phyloP scores from a whole-genome alignment of 1,284 basidiomycete genomes.

The Takashimella koratensis region DNA sequence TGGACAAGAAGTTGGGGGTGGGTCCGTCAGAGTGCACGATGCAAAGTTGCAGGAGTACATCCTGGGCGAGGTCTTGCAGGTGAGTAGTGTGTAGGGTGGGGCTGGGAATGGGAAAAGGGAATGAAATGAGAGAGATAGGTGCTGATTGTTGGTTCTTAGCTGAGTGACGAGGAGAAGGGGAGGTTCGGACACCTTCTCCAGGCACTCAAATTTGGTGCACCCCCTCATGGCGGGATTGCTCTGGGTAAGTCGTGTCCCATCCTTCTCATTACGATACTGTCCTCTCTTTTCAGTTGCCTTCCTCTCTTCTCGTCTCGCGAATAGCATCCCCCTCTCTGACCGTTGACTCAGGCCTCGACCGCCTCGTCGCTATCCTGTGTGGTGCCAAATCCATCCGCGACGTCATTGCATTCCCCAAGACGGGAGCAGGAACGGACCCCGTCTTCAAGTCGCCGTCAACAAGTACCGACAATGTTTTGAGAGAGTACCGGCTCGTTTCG shows the following conservation, averaged over 20 bases:
- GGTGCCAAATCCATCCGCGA: conserved; percentile 80
- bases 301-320: not conserved
- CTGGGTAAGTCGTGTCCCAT: conserved; percentile 58
- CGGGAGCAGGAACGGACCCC: conserved; percentile 73
- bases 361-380: conserved; percentile 84
- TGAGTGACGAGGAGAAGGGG: conserved; percentile 64
- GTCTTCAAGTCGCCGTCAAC: conserved; percentile 82
- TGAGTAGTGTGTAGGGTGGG: conserved; percentile 48
- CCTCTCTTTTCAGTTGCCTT: conserved; percentile 2
- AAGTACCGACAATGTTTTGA: conserved; percentile 57
- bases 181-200: conserved; percentile 81
- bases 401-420: conserved; percentile 95
- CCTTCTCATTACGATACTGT: conserved; percentile 9
- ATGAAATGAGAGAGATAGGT: not conserved
- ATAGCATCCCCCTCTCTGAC: not conserved
- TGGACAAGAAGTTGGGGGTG: conserved; percentile 89
- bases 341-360: conserved; percentile 69
- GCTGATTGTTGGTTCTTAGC: conserved; percentile 50
- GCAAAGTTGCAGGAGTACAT: conserved; percentile 77
- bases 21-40: conserved; percentile 89
- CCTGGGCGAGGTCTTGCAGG: conserved; percentile 72
- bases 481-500: conserved; percentile 42
- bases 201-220: conserved; percentile 82
- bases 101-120: not conserved
- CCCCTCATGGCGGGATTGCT: conserved; percentile 93